Percentiles rank a stretch among this genome's conserved stretches.
These are phyloP conservation scores for Botrytis aclada DNA, from an alignment of 2,329 filamentous ascomycete genomes.

Conservation along the genomic window DNA sequence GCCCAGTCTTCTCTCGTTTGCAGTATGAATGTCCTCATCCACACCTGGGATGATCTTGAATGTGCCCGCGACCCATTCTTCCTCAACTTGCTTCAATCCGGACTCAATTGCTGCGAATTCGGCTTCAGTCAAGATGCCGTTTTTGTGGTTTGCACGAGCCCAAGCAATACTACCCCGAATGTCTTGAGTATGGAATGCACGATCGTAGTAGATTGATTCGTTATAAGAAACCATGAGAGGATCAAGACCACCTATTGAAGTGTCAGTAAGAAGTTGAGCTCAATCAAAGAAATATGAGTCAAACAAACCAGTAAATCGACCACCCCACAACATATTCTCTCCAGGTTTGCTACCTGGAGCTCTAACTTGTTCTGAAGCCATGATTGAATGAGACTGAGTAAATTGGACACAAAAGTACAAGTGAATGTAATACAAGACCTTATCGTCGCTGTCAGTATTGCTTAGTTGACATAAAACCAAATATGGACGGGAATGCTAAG, in stretches of 20 bases:
- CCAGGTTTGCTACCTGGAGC: slow-evolving; percentile 33
- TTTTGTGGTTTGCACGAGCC: slow-evolving; percentile 73
- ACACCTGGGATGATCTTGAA: slow-evolving; percentile 52
- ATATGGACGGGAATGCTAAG: neutral
- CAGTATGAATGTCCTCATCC: slow-evolving; percentile 64
- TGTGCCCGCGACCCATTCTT: slow-evolving; percentile 51
- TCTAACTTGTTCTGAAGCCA: slow-evolving; percentile 33
- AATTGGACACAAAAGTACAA: neutral
- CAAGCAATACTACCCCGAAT: slow-evolving; percentile 79
- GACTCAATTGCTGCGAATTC: slow-evolving; percentile 74
- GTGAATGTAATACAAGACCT: neutral
- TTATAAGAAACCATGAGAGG: slow-evolving; percentile 87
- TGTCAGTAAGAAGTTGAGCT: slow-evolving; percentile 21
- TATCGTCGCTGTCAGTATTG: neutral
- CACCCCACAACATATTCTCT: slow-evolving; percentile 52
- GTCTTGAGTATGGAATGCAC: slow-evolving; percentile 73
- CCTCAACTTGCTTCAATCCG: slow-evolving; percentile 58
- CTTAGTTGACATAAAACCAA: neutral
- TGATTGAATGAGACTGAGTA: slow-evolving; percentile 24
- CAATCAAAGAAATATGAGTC: neutral
- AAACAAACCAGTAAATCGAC: slow-evolving; percentile 54
- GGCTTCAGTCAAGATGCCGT: slow-evolving; percentile 66
- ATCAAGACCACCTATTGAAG: slow-evolving; percentile 66
- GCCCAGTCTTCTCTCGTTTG: slow-evolving; percentile 68
- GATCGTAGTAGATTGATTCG: slow-evolving; percentile 75